These are phyloP conservation scores for Venturia carpophila DNA, from an alignment of 2,329 filamentous ascomycete genomes.

Conservation along the genomic window DNA sequence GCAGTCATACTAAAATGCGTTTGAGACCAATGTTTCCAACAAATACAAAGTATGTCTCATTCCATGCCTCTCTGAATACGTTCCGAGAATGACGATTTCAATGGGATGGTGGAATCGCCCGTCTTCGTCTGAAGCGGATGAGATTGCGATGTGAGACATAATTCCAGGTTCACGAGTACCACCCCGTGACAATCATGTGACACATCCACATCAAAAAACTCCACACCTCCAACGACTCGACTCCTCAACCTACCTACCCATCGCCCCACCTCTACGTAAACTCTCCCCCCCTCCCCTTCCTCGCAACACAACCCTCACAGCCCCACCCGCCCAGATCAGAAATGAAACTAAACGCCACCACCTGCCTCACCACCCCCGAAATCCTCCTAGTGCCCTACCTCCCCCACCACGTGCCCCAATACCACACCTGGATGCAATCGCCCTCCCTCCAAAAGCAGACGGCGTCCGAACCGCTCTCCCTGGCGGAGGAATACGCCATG, in stretches of 20 bases:
- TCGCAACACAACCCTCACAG: too few relatives aligned
- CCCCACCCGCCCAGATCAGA: background rate
- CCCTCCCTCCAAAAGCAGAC: constrained; percentile 68
- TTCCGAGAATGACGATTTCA: too few relatives aligned
- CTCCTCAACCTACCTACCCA: background rate
- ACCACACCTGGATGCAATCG: constrained; percentile 90
- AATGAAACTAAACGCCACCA: background rate
- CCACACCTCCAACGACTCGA: background rate
- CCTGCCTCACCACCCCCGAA: background rate
- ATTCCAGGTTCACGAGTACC: background rate
- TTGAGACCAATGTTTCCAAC: too few relatives aligned
- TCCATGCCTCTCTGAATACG: too few relatives aligned
- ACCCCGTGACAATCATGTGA: background rate
- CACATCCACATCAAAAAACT: background rate
- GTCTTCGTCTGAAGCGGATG: too few relatives aligned
- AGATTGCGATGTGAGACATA: too few relatives aligned
- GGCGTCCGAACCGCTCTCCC: constrained; percentile 73
- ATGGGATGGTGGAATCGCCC: too few relatives aligned
- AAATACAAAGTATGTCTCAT: too few relatives aligned
- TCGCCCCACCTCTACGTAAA: background rate
- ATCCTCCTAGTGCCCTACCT: constrained; percentile 69
- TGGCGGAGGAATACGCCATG: constrained; percentile 82
- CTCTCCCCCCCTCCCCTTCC: too few relatives aligned
- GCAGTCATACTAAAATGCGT: too few relatives aligned
- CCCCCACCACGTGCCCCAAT: constrained; percentile 68